Base-by-base conservation (phyloP, 192 early-diverging fungal genomes). In the Entomortierella parvispora region DNA sequence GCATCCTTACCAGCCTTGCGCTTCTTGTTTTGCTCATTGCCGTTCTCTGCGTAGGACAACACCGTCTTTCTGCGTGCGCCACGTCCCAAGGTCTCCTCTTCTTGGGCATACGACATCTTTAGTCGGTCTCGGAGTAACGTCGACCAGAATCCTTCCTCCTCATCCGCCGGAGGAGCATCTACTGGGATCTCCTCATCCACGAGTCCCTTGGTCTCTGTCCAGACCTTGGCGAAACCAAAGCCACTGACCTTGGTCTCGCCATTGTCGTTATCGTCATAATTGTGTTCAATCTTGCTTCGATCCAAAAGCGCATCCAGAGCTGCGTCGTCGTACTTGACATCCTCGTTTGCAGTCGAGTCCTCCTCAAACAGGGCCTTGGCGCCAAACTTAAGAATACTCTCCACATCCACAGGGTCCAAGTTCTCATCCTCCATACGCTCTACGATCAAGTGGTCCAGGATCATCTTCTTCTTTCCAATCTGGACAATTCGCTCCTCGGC, bases 401-500 rank as follows among this genome's bases (percentile, higher is more conserved):
- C 83, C 0, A 92, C 65, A 49, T 93, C 89, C 11, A 84, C 77
- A 1, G 81, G 65, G 33, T 86, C 83, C 12, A 85, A 43, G 9
- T 82, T 81, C 33, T 89, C 83, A 20, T 87, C 85, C 26, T 84
- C 83, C 93, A 93, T 91, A 23, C 81, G 82, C 47, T 89, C 90
- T 15, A 94, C 91, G 32, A 94, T 86, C 26, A 94, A 65, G 69
- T 93, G 90, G 75, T 93, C 90, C 34, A 92, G 65, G 0, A 90
- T 87, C 69, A 93, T 83, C 72, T 94, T 94, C 56, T 84, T 83
- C 61, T 92, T 93, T 14, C 86, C 91, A 0, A 90, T 82, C 65
- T 93, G 87, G 10, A 93, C 66, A 51, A 94, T 91, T n/a, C 84
- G 81, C 59, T 90, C 91, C 82, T 92, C 90, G 5, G 87, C 85